A percentile compares a stretch with the other conserved stretches of the same genome.
phyloP scores from a whole-genome alignment of 1,284 basidiomycete genomes.

The Pyrrhoderma noxium region DNA sequence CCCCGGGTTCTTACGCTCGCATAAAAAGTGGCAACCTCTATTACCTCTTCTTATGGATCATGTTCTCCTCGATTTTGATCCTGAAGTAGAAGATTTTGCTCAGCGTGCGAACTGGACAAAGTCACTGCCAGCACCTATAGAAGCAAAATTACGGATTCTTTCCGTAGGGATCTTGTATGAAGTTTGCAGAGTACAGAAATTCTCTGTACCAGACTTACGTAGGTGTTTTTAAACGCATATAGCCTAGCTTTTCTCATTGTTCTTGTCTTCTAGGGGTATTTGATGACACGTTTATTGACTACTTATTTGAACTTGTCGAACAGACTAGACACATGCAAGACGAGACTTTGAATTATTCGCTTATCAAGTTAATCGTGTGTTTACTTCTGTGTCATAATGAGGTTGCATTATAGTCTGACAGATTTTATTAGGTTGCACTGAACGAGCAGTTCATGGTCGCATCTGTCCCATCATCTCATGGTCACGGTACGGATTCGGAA shows the following conservation, averaged over 20 bases:
- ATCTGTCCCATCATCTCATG: slow-evolving; percentile 26
- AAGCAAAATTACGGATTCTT: slow-evolving; percentile 68
- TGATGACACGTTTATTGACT: slow-evolving; percentile 79
- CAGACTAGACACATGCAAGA: slow-evolving; percentile 83
- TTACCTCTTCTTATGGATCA: slow-evolving; percentile 78
- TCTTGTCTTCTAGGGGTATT: slow-evolving; percentile 53
- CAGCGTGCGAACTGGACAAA: slow-evolving; percentile 33
- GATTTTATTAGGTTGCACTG: slow-evolving; percentile 64
- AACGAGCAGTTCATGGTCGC: slow-evolving; percentile 99
- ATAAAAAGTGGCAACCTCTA: slow-evolving; percentile 78
- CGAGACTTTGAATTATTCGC: slow-evolving; percentile 88
- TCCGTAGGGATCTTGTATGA: slow-evolving; percentile 80
- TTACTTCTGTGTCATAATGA: neutral
- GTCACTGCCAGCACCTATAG: slow-evolving; percentile 58
- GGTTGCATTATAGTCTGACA: neutral
- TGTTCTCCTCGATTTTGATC: slow-evolving; percentile 61
- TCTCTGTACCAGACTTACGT: slow-evolving; percentile 72
- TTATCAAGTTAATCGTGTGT: slow-evolving; percentile 86
- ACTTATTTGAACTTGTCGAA: slow-evolving; percentile 91
- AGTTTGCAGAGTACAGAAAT: slow-evolving; percentile 82
- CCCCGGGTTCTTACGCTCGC: slow-evolving; percentile 63
- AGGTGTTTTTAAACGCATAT: slow-evolving; percentile 26
- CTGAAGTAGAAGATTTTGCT: slow-evolving; percentile 50
- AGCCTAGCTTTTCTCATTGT: neutral
- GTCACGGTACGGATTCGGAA: slow-evolving; percentile 26